A percentile compares a stretch with the other conserved stretches of the same genome.
Evolutionary conservation across 2,329 filamentous ascomycete genomes (phyloP).

Genomic region (Pezicula rhizophila): DNA sequence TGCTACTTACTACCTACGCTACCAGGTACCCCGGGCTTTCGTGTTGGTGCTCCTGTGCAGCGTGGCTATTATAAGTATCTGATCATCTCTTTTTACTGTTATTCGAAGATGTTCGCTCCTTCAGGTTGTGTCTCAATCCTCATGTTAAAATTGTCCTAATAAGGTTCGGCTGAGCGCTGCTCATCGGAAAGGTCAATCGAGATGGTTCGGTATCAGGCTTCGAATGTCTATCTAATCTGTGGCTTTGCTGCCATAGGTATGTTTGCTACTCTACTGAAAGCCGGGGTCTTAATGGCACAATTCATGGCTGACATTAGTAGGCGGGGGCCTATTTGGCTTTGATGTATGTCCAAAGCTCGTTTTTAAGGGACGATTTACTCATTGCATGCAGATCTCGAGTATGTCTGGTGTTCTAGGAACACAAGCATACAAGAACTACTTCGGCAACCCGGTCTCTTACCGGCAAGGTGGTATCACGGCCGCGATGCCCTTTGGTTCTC

Average conservation of each 20-base stretch:
- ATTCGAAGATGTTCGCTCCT: too few relatives aligned
- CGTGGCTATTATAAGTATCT: too few relatives aligned
- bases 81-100: too few relatives aligned
- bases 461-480: constrained; percentile 67
- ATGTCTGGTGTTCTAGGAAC: constrained; percentile 66
- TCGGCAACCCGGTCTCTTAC: constrained; percentile 52
- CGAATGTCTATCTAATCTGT: constrained; percentile 55
- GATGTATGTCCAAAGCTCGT: constrained; percentile 34
- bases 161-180: too few relatives aligned
- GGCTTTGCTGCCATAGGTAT: constrained; percentile 55
- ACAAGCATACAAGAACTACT: constrained; percentile 65
- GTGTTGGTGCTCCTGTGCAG: too few relatives aligned
- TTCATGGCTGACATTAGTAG: constrained; percentile 29
- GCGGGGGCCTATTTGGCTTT: constrained; percentile 70
- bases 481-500: constrained; percentile 68
- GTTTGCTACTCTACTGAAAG: constrained; percentile 9
- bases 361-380: background rate
- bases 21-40: too few relatives aligned
- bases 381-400: constrained; percentile 46
- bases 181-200: constrained; percentile 1
- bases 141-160: too few relatives aligned
- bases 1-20: too few relatives aligned
- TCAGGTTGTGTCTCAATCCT: too few relatives aligned
- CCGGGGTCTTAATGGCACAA: background rate
- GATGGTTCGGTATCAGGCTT: constrained; percentile 25